Base-by-base conservation (phyloP, 2,329 filamentous ascomycete species). In the Decorospora gaudefroyi region DNA sequence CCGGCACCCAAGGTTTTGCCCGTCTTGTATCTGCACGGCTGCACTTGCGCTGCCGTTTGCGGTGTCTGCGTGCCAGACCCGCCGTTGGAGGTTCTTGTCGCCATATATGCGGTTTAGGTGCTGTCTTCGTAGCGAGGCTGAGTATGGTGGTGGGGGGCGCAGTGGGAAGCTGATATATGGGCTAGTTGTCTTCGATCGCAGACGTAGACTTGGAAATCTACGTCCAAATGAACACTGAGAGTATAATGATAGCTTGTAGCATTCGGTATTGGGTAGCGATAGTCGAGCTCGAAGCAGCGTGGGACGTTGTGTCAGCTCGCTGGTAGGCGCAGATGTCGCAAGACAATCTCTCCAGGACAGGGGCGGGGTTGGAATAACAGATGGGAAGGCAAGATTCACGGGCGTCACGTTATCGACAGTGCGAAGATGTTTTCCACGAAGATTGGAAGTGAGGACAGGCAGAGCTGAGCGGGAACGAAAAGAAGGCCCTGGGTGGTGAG, bases 11-110 rank as follows among this genome's bases (percentile, higher is more conserved):
- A 78, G 16, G 93, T 97, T 80, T 99, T 99, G 54, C 93, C 93
- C 5, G 95, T 96, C 77, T 97, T 99, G 80, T 99, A 99, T 59
- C 91, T 84, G 72, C 92, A 99, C 62, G 93, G 91, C 74, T 97
- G 91, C 53, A 97, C 83, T 71, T 90, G 85, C 8, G 68, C 66
- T 47, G 65, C 61, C 8, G 61, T 48, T 46, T 69, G 64, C 17
- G 62, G 55, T 25, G 61, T 60, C n/a, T 62, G 63, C 30, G 64
- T 50, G 12, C 60, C 64, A 31, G 66, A 61, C 18, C 56, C 64
- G 31, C 65, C 65, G 55, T 65, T 69, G 13, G 65, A 65, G 18
- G 63, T 60, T 61, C 62, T 39, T 32, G 23, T 32, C 15, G 32
- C 35, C 17, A 25, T 38, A 6, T 31, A 36, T 35, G 19, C 29